Evolutionary conservation across 768 basidiomycete genomes (phyloP).

Genomic region (Tylopilus subfusipes): DNA sequence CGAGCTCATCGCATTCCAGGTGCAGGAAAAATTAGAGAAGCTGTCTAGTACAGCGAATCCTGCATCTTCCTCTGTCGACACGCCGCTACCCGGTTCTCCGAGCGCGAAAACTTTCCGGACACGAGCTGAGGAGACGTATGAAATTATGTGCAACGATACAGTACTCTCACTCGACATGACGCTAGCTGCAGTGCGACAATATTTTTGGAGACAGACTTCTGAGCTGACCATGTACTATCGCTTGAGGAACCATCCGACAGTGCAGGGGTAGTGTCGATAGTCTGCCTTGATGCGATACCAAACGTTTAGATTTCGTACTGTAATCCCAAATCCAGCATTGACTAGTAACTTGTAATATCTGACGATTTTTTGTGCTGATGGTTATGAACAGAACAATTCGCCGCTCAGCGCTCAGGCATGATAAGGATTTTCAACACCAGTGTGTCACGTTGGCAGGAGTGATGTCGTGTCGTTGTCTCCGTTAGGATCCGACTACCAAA

Average conservation of each 20-base stretch:
- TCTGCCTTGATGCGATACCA: background rate
- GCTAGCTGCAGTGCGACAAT: conserved; percentile 86
- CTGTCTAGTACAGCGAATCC: conserved; percentile 36
- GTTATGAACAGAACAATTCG: background rate
- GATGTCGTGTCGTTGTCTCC: background rate
- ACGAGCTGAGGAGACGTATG: conserved; percentile 68
- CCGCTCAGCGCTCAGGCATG: background rate
- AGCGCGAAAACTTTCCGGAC: conserved; percentile 17
- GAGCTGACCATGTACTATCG: conserved; percentile 81
- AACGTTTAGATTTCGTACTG: background rate
- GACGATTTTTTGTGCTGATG: background rate
- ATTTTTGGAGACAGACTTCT: conserved; percentile 72
- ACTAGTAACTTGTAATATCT: conserved; percentile 27
- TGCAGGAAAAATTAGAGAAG: conserved; percentile 79
- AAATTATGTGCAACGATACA: conserved; percentile 86
- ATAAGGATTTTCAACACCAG: background rate
- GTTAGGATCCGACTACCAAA: background rate
- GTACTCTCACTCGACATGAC: conserved; percentile 84
- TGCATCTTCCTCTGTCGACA: conserved; percentile 35
- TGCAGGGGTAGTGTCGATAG: conserved; percentile 3
- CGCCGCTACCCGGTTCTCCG: conserved; percentile 33
- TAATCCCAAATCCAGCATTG: conserved; percentile 2
- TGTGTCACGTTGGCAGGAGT: background rate
- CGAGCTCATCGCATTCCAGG: conserved; percentile 39
- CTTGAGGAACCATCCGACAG: conserved; percentile 30